phyloP scores from a whole-genome alignment of 768 basidiomycete genomes.

The Tubosaeta brunneosetosa region DNA sequence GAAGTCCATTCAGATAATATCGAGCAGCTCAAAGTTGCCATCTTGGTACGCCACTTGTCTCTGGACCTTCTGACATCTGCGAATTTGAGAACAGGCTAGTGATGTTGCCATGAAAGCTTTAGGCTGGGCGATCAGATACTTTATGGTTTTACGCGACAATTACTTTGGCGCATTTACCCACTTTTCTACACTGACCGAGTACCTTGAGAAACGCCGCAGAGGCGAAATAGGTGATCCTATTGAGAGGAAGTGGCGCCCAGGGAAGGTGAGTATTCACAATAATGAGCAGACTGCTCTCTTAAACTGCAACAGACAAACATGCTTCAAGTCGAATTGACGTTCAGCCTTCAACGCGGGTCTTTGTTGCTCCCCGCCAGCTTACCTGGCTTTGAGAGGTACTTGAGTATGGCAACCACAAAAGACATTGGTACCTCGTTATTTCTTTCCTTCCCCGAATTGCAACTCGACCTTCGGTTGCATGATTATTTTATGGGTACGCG shows the following conservation, averaged over 20 bases:
- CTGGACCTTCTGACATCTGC: neutral
- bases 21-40: conserved; percentile 68
- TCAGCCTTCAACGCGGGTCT: conserved; percentile 49
- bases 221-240: conserved; percentile 77
- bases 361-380: conserved; percentile 65
- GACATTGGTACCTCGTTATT: conserved; percentile 52
- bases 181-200: conserved; percentile 84
- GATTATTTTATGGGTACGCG: conserved; percentile 83
- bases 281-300: conserved; percentile 1
- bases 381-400: conserved; percentile 50
- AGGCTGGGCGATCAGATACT: conserved; percentile 86
- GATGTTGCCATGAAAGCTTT: conserved; percentile 62
- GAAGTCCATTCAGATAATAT: conserved; percentile 64
- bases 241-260: conserved; percentile 70
- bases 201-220: conserved; percentile 60
- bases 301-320: conserved; percentile 61
- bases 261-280: conserved; percentile 47
- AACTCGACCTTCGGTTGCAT: conserved; percentile 72
- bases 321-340: conserved; percentile 66
- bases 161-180: conserved; percentile 94
- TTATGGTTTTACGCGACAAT: conserved; percentile 88
- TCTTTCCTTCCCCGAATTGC: conserved; percentile 60
- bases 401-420: conserved; percentile 22
- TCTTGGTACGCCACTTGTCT: conserved; percentile 42
- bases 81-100: conserved; percentile 35